Percentiles rank a stretch among this genome's conserved stretches.
These are phyloP conservation scores for Hypoxylon sp. DNA, from an alignment of 2,329 filamentous ascomycete species.

Conservation along the genomic window DNA sequence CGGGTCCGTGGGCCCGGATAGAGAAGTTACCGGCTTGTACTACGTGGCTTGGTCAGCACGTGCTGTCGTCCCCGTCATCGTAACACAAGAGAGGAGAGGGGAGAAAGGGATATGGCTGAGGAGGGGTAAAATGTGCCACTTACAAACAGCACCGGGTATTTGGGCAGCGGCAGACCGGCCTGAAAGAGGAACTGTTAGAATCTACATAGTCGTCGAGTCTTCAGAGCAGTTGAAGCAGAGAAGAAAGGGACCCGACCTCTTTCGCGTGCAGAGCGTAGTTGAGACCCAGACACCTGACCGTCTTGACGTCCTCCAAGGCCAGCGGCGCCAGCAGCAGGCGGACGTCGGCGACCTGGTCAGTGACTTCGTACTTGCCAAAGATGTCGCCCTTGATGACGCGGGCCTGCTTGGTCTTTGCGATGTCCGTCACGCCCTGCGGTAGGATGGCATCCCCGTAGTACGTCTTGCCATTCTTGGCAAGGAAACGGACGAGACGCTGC, in stretches of 20 bases:
- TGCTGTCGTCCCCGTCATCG: too few relatives aligned
- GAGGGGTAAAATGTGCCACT: slow-evolving; percentile 35
- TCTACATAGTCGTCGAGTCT: slow-evolving; percentile 4
- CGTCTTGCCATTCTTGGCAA: slow-evolving; percentile 71
- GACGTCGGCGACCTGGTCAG: slow-evolving; percentile 65
- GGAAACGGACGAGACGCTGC: slow-evolving; percentile 76
- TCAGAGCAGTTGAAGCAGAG: not conserved
- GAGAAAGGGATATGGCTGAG: too few relatives aligned
- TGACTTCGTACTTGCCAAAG: slow-evolving; percentile 70
- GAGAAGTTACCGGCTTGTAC: slow-evolving; percentile 73
- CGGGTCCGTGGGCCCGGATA: slow-evolving; percentile 69
- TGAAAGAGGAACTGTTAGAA: slow-evolving; percentile 37
- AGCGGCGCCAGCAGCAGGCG: slow-evolving; percentile 69
- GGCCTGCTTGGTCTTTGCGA: slow-evolving; percentile 67
- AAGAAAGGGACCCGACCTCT: slow-evolving; percentile 57
- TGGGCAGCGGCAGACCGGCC: slow-evolving; percentile 72
- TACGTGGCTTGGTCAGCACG: slow-evolving; percentile 34
- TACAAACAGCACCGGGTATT: slow-evolving; percentile 76
- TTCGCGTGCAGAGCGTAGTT: slow-evolving; percentile 78
- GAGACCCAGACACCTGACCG: slow-evolving; percentile 73
- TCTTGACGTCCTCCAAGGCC: slow-evolving; percentile 67
- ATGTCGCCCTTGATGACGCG: slow-evolving; percentile 70
- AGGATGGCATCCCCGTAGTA: slow-evolving; percentile 81
- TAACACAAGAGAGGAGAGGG: too few relatives aligned
- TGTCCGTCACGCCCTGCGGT: slow-evolving; percentile 65